Percentiles rank a stretch among this genome's conserved stretches.
phyloP scores from a whole-genome alignment of 192 early-diverging fungal genomes.

The Funneliformis mosseae region DNA sequence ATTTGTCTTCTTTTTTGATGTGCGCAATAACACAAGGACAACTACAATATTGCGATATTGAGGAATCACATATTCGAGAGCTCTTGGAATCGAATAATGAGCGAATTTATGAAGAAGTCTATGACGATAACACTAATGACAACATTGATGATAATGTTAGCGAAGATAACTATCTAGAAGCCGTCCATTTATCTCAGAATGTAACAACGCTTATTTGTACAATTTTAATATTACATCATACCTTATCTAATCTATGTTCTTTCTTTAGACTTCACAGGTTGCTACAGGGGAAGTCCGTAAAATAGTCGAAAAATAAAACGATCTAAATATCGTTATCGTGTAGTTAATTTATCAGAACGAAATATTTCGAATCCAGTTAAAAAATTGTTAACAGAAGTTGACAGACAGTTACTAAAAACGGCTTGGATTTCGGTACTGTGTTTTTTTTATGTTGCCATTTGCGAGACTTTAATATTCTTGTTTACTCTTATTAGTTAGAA shows the following conservation, averaged over 20 bases:
- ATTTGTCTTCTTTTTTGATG: neutral
- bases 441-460: neutral
- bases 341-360: constrained; percentile 23
- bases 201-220: neutral
- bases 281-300: neutral
- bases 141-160: neutral
- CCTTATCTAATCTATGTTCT: constrained; percentile 1
- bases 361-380: constrained; percentile 24
- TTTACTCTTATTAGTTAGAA: constrained; percentile 15
- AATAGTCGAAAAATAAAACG: constrained; percentile 21
- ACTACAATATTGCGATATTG: neutral
- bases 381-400: neutral
- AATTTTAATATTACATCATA: neutral
- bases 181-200: neutral
- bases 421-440: constrained; percentile 17
- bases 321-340: neutral
- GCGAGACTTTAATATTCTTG: constrained; percentile 18
- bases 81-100: neutral
- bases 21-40: neutral
- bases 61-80: neutral
- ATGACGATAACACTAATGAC: too few species aligned
- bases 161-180: constrained; percentile 9
- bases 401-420: neutral
- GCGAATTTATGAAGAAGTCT: neutral
- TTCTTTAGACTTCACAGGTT: constrained; percentile 8